Conservation (phyloP, 2,329 filamentous ascomycete species). For the Fusarium abutilonis region DNA sequence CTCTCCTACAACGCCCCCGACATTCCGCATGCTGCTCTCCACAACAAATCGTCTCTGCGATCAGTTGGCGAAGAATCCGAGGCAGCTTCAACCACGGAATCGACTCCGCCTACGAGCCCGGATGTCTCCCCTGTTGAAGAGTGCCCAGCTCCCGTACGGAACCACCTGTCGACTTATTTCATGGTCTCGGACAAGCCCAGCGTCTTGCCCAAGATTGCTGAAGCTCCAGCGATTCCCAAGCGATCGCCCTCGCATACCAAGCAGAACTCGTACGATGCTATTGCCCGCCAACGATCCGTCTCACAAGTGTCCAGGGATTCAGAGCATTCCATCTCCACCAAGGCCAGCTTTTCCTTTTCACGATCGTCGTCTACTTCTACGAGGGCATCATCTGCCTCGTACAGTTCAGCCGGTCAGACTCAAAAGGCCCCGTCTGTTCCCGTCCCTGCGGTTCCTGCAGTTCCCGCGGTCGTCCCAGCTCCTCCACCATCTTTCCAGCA, state of each 20-base stretch:
- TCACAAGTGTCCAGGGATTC: slow-evolving; percentile 67
- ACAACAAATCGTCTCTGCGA: slow-evolving; percentile 62
- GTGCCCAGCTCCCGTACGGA: slow-evolving; percentile 67
- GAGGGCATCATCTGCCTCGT: slow-evolving; percentile 60
- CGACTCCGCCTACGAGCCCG: slow-evolving; percentile 74
- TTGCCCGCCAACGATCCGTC: slow-evolving; percentile 73
- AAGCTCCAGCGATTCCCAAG: slow-evolving; percentile 71
- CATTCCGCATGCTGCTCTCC: slow-evolving; percentile 62
- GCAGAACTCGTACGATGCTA: slow-evolving; percentile 77
- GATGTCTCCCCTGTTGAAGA: slow-evolving; percentile 68
- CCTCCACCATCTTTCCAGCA: slow-evolving; percentile 52
- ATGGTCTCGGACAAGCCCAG: slow-evolving; percentile 61
- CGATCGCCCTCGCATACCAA: slow-evolving; percentile 90
- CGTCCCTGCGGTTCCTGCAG: slow-evolving; percentile 45
- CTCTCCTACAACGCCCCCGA: slow-evolving; percentile 94
- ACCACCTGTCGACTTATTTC: slow-evolving; percentile 75
- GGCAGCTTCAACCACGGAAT: slow-evolving; percentile 62
- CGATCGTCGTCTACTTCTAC: slow-evolving; percentile 67
- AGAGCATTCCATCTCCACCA: slow-evolving; percentile 63
- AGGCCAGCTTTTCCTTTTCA: slow-evolving; percentile 65
- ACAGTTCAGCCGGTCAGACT: slow-evolving; percentile 46
- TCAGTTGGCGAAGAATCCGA: slow-evolving; percentile 74
- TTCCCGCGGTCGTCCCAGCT: slow-evolving; percentile 44
- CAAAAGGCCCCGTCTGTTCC: slow-evolving; percentile 47
- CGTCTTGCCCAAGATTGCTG: slow-evolving; percentile 49